These are phyloP conservation scores for Penicillium antarcticum DNA, from an alignment of 495 filamentous ascomycete genomes.

Conservation along the genomic window DNA sequence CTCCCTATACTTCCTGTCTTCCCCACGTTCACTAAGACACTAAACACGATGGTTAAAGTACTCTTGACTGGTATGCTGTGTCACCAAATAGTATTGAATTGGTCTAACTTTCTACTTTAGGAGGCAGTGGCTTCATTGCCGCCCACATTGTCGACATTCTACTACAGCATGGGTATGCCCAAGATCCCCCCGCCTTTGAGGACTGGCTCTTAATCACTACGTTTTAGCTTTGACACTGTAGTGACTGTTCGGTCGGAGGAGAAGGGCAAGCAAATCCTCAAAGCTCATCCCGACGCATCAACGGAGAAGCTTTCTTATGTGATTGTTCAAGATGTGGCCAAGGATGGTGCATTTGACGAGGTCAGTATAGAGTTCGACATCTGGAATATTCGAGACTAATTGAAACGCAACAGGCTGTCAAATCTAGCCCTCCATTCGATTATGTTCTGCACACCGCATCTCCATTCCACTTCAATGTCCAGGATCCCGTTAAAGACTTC, in stretches of 20 bases:
- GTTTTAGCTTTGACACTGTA: slow-evolving; percentile 62
- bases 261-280: slow-evolving; percentile 73
- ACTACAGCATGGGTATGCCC: slow-evolving; percentile 52
- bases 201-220: slow-evolving; percentile 2
- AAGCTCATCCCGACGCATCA: slow-evolving; percentile 56
- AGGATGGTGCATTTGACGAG: slow-evolving; percentile 73
- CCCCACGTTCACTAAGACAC: neutral
- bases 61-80: slow-evolving; percentile 37
- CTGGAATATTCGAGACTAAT: neutral
- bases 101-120: slow-evolving; percentile 26
- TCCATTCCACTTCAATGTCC: slow-evolving; percentile 73
- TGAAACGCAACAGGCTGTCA: slow-evolving; percentile 48
- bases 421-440: slow-evolving; percentile 70
- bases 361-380: slow-evolving; percentile 24
- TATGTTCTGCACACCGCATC: slow-evolving; percentile 86
- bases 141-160: slow-evolving; percentile 79
- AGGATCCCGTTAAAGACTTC: slow-evolving; percentile 75
- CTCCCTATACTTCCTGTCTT: neutral
- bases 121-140: slow-evolving; percentile 70
- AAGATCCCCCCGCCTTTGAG: neutral
- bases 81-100: neutral
- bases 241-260: slow-evolving; percentile 78
- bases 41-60: slow-evolving; percentile 37
- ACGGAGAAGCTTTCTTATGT: slow-evolving; percentile 68
- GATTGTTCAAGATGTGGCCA: slow-evolving; percentile 81